Conservation (phyloP, 2,329 filamentous ascomycete species). For the Pseudogymnoascus sp. region DNA sequence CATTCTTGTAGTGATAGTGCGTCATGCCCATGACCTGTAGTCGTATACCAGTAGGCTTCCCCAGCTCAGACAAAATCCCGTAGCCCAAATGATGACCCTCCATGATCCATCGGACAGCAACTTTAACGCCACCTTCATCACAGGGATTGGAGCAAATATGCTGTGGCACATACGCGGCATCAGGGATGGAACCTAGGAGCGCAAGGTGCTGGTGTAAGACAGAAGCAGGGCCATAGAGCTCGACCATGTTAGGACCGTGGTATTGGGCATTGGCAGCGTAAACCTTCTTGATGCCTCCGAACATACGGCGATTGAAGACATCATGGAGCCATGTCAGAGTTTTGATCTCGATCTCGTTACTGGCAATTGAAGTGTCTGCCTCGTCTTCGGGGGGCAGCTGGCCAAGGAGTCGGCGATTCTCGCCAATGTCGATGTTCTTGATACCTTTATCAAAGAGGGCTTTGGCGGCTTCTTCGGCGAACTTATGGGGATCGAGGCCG, state of each 20-base stretch:
- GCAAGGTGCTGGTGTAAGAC: conserved; percentile 7
- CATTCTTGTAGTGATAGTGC: conserved; percentile 9
- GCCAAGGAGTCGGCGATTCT: conserved; percentile 6
- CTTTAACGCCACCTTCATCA: conserved; percentile 8
- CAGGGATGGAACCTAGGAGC: not conserved
- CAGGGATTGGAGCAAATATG: conserved; percentile 7
- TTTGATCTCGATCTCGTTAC: not conserved
- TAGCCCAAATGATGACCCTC: conserved; percentile 9
- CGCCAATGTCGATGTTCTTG: conserved; percentile 5
- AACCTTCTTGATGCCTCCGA: not conserved
- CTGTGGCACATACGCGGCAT: conserved; percentile 7
- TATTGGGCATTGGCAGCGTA: conserved; percentile 4
- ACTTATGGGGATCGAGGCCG: not conserved
- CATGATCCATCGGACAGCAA: conserved; percentile 5
- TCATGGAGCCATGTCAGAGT: conserved; percentile 4
- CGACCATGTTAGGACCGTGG: conserved; percentile 8
- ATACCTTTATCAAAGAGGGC: not conserved
- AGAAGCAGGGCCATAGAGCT: conserved; percentile 7
- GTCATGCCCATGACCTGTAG: conserved; percentile 8
- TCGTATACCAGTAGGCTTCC: conserved; percentile 1
- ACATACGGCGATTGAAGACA: conserved; percentile 4
- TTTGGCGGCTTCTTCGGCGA: not conserved
- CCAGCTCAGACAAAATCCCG: not conserved
- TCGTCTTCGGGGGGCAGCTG: not conserved
- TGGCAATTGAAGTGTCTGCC: conserved; percentile 6